A percentile compares a stretch with the other conserved stretches of the same genome.
Evolutionary conservation across 2,329 filamentous ascomycete species (phyloP).

Genomic region (Eutypa lata): DNA sequence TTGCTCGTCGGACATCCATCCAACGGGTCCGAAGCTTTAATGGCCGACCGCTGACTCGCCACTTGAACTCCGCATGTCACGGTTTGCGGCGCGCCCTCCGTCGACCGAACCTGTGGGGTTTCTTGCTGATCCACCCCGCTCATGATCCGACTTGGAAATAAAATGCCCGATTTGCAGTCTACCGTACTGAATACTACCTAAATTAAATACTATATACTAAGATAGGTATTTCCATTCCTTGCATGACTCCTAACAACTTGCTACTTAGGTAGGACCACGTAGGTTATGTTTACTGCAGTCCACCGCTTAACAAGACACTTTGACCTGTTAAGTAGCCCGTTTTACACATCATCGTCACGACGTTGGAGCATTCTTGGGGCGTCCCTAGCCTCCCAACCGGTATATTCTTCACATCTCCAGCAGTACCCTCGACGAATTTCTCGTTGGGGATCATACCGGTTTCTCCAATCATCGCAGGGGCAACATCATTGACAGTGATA

Average conservation of each 20-base stretch:
- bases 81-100: too few species aligned
- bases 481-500: slow-evolving; percentile 66
- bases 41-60: background rate
- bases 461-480: slow-evolving; percentile 65
- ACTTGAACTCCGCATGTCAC: background rate
- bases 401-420: slow-evolving; percentile 58
- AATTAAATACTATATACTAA: too few species aligned
- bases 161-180: too few species aligned
- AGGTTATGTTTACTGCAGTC: slow-evolving; percentile 39
- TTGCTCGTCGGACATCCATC: background rate
- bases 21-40: background rate
- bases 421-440: slow-evolving; percentile 45
- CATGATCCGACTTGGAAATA: too few species aligned
- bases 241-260: too few species aligned
- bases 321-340: slow-evolving; percentile 61
- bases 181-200: too few species aligned
- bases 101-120: background rate
- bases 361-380: slow-evolving; percentile 58
- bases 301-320: slow-evolving; percentile 50
- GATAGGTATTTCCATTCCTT: too few species aligned
- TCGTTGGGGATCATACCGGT: slow-evolving; percentile 61
- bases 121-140: too few species aligned
- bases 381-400: slow-evolving; percentile 56
- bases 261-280: background rate
- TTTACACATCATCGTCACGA: slow-evolving; percentile 56